Percentiles rank a stretch among this genome's conserved stretches.
Conservation (phyloP, 2,329 filamentous ascomycete species). For the Pseudogymnoascus sp. region DNA sequence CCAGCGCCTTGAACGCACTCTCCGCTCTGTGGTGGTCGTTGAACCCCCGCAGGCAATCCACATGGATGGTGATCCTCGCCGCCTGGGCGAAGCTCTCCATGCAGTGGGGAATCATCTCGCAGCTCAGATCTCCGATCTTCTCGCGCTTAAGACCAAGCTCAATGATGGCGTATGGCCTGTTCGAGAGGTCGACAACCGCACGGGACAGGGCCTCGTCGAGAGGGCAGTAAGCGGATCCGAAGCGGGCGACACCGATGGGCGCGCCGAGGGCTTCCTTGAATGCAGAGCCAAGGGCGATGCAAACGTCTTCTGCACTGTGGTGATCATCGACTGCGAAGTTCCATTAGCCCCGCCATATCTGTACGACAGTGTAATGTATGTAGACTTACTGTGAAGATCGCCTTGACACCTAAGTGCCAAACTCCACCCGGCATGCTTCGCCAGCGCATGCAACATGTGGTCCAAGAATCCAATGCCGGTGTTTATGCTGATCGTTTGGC, state of each 20-base stretch:
- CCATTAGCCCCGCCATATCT: not conserved
- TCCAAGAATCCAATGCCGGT: conserved; percentile 97
- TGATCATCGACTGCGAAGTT: conserved; percentile 76
- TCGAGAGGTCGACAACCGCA: conserved; percentile 90
- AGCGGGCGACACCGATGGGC: conserved; percentile 75
- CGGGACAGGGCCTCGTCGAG: conserved; percentile 92
- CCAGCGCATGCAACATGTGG: conserved; percentile 95
- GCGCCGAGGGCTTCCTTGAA: conserved; percentile 74
- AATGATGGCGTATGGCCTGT: conserved; percentile 77
- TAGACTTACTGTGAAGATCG: conserved; percentile 73
- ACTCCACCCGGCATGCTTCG: conserved; percentile 95
- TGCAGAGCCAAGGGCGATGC: conserved; percentile 78
- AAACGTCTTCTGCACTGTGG: conserved; percentile 94
- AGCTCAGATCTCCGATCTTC: conserved; percentile 86
- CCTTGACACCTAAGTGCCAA: conserved; percentile 74
- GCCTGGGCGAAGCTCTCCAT: conserved; percentile 89
- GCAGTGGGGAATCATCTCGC: conserved; percentile 96
- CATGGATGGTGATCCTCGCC: conserved; percentile 85
- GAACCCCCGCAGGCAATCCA: conserved; percentile 80
- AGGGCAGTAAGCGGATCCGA: conserved; percentile 85
- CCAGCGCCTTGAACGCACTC: conserved; percentile 94
- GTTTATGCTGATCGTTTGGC: conserved; percentile 78
- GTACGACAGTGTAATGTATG: conserved; percentile 8
- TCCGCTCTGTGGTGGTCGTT: conserved; percentile 97
- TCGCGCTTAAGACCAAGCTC: conserved; percentile 80